Evolutionary conservation across 179 eudicot genomes (phyloP).

Genomic region (Silene coronaria): DNA sequence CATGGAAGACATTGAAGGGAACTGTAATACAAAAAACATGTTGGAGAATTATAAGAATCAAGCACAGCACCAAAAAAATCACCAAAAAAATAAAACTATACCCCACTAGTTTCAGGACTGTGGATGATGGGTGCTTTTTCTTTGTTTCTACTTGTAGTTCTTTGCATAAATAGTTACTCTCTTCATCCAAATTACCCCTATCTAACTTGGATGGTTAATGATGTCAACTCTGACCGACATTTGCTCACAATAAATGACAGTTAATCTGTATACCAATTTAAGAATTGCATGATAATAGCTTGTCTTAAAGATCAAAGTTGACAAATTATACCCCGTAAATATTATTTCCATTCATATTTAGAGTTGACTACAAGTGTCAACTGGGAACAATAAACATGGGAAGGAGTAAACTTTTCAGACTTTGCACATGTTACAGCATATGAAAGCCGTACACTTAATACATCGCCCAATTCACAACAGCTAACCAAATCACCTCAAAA

Average conservation of each 20-base stretch:
- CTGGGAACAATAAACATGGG: neutral
- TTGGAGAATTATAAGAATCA: slow-evolving; percentile 10
- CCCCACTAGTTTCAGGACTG: slow-evolving; percentile 4
- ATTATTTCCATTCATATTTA: neutral
- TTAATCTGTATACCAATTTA: neutral
- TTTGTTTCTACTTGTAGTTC: neutral
- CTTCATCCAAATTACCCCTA: neutral
- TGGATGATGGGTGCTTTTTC: neutral
- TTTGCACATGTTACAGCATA: neutral
- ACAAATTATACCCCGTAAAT: neutral
- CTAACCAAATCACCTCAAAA: neutral
- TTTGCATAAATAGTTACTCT: neutral
- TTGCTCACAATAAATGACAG: neutral
- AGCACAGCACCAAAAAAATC: neutral
- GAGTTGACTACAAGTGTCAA: neutral
- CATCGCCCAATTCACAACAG: neutral
- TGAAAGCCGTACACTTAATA: neutral
- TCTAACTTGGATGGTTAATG: neutral
- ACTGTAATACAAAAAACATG: slow-evolving; percentile 39
- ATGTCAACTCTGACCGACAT: neutral
- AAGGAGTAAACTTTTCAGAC: neutral
- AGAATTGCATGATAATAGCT: neutral
- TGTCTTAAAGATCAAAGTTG: neutral
- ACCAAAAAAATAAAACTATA: neutral
- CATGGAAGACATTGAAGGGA: slow-evolving; percentile 65